Conservation (phyloP, 2,329 filamentous ascomycete genomes). For the Penicillium psychrosexuale region DNA sequence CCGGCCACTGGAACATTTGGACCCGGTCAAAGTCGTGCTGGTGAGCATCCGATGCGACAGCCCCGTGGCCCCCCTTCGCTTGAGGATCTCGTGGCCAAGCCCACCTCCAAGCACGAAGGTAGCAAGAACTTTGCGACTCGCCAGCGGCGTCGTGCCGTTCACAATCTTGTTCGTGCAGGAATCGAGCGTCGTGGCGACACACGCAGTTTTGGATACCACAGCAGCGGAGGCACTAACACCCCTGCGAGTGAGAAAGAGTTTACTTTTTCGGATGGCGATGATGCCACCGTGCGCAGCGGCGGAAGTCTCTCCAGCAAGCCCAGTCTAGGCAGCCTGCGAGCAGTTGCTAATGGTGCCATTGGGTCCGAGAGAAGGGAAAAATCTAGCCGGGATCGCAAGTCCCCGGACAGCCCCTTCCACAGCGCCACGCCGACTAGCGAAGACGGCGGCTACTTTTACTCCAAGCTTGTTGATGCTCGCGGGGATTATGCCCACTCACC, state of each 20-base stretch:
- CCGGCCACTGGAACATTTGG: slow-evolving; percentile 83
- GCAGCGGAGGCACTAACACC: slow-evolving; percentile 71
- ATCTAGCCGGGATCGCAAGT: slow-evolving; percentile 54
- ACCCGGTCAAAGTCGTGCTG: slow-evolving; percentile 86
- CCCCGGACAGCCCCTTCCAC: slow-evolving; percentile 52
- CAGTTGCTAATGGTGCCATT: slow-evolving; percentile 77
- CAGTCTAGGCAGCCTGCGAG: slow-evolving; percentile 71
- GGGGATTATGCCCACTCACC: slow-evolving; percentile 37
- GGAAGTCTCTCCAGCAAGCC: slow-evolving; percentile 76
- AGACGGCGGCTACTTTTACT: slow-evolving; percentile 54
- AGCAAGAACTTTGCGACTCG: slow-evolving; percentile 96
- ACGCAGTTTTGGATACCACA: slow-evolving; percentile 63
- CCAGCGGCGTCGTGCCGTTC: slow-evolving; percentile 84
- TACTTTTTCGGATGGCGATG: slow-evolving; percentile 71
- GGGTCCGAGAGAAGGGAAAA: slow-evolving; percentile 80
- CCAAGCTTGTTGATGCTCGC: slow-evolving; percentile 53
- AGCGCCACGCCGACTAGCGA: slow-evolving; percentile 66
- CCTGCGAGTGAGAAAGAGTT: slow-evolving; percentile 79
- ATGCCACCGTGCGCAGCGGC: slow-evolving; percentile 70
- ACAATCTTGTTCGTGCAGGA: slow-evolving; percentile 86
- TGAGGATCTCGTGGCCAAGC: slow-evolving; percentile 85
- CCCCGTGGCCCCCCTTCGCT: slow-evolving; percentile 87
- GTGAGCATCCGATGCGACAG: slow-evolving; percentile 90
- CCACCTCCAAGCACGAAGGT: slow-evolving; percentile 88
- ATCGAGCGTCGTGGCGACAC: slow-evolving; percentile 75